Evolutionary conservation across 352 stramenopile genomes (phyloP).

Genomic region (Phytophthora cactorum): DNA sequence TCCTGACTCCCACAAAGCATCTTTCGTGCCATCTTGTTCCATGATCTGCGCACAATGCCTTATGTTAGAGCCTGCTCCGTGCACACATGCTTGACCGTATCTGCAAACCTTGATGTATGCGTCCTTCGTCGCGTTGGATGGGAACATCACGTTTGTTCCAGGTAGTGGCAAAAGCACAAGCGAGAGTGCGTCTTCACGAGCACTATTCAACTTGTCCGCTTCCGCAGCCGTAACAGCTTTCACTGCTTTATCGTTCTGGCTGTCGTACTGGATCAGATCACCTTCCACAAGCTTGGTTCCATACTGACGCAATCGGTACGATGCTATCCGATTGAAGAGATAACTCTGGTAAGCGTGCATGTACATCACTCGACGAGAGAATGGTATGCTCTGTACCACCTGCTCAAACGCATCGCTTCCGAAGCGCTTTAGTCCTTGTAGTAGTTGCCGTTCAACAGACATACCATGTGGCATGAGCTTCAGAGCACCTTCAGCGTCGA

Average conservation of each 20-base stretch:
- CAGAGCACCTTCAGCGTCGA: constrained; percentile 59
- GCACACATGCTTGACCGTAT: neutral
- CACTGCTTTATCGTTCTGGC: constrained; percentile 28
- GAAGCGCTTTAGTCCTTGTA: constrained; percentile 73
- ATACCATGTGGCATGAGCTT: constrained; percentile 58
- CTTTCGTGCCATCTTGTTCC: constrained; percentile 51
- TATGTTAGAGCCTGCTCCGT: neutral
- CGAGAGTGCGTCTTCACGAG: constrained; percentile 32
- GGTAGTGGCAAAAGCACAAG: constrained; percentile 64
- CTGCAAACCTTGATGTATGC: constrained; percentile 49
- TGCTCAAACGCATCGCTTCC: constrained; percentile 58
- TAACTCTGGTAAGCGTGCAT: constrained; percentile 84
- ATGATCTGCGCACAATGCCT: constrained; percentile 42
- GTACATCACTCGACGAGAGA: constrained; percentile 71
- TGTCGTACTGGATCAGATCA: constrained; percentile 51
- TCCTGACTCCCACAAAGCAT: constrained; percentile 39
- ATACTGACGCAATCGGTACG: constrained; percentile 48
- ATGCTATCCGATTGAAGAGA: constrained; percentile 74
- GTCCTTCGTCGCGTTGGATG: constrained; percentile 51
- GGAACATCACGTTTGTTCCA: constrained; percentile 57
- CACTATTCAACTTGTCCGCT: constrained; percentile 47
- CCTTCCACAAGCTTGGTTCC: constrained; percentile 54
- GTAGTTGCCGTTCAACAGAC: constrained; percentile 58
- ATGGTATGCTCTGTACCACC: constrained; percentile 56
- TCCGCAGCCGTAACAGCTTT: constrained; percentile 44